Percentiles rank a stretch among this genome's conserved stretches.
Conservation (phyloP, 2,329 filamentous ascomycete species). For the Colletotrichum brevisporum region DNA sequence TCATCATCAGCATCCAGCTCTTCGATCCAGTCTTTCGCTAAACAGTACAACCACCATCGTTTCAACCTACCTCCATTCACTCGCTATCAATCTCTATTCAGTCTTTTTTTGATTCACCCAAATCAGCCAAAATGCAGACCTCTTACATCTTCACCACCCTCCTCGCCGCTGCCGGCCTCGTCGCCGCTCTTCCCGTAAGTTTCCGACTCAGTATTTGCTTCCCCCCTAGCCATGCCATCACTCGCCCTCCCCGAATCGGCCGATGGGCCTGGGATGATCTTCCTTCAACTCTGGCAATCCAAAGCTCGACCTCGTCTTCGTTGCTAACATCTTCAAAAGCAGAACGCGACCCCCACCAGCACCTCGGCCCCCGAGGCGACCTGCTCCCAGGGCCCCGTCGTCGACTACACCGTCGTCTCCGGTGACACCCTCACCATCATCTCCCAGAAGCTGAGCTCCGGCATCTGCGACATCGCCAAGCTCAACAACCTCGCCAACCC, state of each 20-base stretch:
- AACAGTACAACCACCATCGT: constrained; percentile 3
- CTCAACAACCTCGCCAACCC: constrained; percentile 23
- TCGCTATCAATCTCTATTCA: neutral
- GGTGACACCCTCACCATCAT: constrained; percentile 32
- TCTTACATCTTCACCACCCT: constrained; percentile 27
- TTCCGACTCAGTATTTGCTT: neutral
- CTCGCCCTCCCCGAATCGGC: neutral
- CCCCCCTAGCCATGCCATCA: neutral
- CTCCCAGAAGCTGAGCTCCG: constrained; percentile 17
- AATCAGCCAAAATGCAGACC: constrained; percentile 28
- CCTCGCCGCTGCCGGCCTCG: constrained; percentile 25
- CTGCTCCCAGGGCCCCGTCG: constrained; percentile 17
- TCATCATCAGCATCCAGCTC: constrained; percentile 24
- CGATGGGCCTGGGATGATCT: neutral
- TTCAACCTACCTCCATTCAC: constrained; percentile 1
- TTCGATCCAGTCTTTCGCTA: constrained; percentile 27
- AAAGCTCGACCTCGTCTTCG: neutral
- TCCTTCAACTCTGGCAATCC: neutral
- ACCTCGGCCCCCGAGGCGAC: constrained; percentile 10
- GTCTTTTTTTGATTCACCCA: neutral
- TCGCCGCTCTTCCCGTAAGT: constrained; percentile 28
- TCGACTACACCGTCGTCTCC: constrained; percentile 28
- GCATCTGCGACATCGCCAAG: constrained; percentile 35
- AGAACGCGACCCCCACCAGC: constrained; percentile 10
- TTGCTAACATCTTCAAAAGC: constrained; percentile 11